These are phyloP conservation scores for Ceratocystis albifundus DNA, from an alignment of 2,329 filamentous ascomycete genomes.

Conservation along the genomic window DNA sequence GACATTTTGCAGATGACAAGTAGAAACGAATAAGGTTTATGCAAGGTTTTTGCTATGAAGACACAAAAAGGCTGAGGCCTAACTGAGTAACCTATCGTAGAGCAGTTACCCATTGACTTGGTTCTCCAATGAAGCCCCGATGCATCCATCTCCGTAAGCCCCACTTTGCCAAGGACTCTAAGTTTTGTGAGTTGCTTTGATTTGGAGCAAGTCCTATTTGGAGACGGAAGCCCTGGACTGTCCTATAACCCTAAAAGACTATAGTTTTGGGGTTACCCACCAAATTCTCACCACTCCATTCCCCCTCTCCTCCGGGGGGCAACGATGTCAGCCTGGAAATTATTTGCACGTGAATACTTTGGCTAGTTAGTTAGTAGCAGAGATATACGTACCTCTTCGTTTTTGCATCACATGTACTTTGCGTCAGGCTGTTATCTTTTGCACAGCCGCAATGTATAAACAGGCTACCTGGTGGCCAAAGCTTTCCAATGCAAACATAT, in stretches of 20 bases:
- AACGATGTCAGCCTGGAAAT: no score
- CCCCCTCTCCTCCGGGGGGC: no score
- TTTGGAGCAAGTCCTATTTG: neutral
- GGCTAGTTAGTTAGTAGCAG: neutral
- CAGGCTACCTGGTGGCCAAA: neutral
- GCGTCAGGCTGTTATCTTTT: neutral
- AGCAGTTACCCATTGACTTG: neutral
- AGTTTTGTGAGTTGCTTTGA: neutral
- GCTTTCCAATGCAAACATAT: neutral
- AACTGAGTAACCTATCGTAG: neutral
- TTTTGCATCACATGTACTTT: neutral
- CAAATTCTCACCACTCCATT: no score
- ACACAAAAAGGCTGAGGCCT: neutral
- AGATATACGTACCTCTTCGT: neutral
- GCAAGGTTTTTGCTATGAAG: no score
- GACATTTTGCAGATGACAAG: no score
- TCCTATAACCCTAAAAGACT: neutral
- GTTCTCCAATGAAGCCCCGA: neutral
- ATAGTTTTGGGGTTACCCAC: neutral
- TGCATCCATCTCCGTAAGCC: neutral
- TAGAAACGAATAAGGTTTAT: no score
- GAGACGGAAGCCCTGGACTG: neutral
- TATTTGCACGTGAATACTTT: neutral
- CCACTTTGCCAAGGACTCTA: conserved; percentile 5
- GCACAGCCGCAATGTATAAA: neutral